Evolutionary conservation across 2,329 filamentous ascomycete genomes (phyloP), one percentile per base, ranked within the genome.

Genomic region (Alternaria conjuncta): DNA sequence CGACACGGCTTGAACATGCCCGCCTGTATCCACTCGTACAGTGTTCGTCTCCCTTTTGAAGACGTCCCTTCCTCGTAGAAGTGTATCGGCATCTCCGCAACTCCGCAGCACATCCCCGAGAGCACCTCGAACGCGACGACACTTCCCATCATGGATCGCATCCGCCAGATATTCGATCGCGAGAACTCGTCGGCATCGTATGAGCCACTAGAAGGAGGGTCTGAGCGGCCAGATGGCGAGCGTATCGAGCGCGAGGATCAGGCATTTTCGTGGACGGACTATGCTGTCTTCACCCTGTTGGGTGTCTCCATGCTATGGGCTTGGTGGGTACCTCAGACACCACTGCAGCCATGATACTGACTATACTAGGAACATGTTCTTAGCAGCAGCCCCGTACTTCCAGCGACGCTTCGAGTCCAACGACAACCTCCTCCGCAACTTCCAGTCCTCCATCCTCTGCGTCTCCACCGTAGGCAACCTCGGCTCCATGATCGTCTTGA

Each of bases 241-340:
- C 70, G 49, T n/a, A 78, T 78, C 46, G 72, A 77, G 32, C 44
- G 61, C 11, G 67, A 71, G 45, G 57, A 73, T n/a, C 66, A 65
- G 61, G 57, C 66, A 36, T 97, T 97, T 82, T 97, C 93, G 66
- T 94, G 92, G 89, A 76, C 92, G 36, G 92, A 96, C 78, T 99
- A 98, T 81, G 83, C 82, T 71, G 90, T 97, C 76, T 98, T 98
- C 80, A 84, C 91, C 60, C 83, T 97, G 55, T 84, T 98, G 25
- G 96, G 96, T 55, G 86, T 97, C 60, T 92, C 94, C 56, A 98
- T 98, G 96, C 86, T 98, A 47, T 98, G 95, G 95, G 94, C 95
- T 59, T 98, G 95, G 95, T 96, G 87, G 71, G 87, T 53, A 62
- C 46, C 28, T 11, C 7, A 10, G 4, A 47, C 50, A 41, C 23